Percentiles rank a stretch among this genome's conserved stretches.
Evolutionary conservation across 2,329 filamentous ascomycete genomes (phyloP).

Genomic region (Phialophora verrucosa): DNA sequence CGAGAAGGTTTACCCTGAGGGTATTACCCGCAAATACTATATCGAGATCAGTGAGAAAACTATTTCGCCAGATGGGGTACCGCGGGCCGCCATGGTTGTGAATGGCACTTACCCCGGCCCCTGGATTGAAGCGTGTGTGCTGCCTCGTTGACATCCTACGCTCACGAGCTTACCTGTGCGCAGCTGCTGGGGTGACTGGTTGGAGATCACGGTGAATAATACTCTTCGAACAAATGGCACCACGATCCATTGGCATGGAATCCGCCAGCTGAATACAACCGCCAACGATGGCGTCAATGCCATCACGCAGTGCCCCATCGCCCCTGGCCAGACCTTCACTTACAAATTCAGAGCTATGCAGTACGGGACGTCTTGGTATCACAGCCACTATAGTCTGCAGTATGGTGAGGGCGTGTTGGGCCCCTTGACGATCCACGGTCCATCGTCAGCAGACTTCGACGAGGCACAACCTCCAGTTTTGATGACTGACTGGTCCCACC

Average conservation of each 20-base stretch:
- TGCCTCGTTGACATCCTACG: neutral
- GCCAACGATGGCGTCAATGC: slow-evolving; percentile 17
- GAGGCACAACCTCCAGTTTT: slow-evolving; percentile 8
- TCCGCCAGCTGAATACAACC: slow-evolving; percentile 6
- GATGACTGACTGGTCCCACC: slow-evolving; percentile 14
- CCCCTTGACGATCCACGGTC: slow-evolving; percentile 12
- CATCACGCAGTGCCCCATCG: slow-evolving; percentile 57
- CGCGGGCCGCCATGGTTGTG: slow-evolving; percentile 1
- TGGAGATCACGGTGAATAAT: slow-evolving; percentile 15
- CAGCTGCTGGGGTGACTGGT: slow-evolving; percentile 15
- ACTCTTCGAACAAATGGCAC: slow-evolving; percentile 10
- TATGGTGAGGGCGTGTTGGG: slow-evolving; percentile 13
- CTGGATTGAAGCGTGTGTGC: slow-evolving; percentile 15
- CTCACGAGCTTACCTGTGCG: neutral
- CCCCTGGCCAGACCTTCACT: slow-evolving; percentile 58
- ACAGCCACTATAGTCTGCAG: slow-evolving; percentile 57
- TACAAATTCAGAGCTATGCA: slow-evolving; percentile 64
- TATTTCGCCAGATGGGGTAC: slow-evolving; percentile 10
- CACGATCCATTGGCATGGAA: slow-evolving; percentile 17
- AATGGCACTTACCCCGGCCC: slow-evolving; percentile 12
- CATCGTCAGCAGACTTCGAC: slow-evolving; percentile 8
- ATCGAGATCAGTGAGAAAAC: slow-evolving; percentile 2
- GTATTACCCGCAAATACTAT: slow-evolving; percentile 11
- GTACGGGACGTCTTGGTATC: slow-evolving; percentile 64
- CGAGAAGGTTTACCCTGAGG: slow-evolving; percentile 3